phyloP scores from a whole-genome alignment of 495 filamentous ascomycete genomes.

The Penicillium dipodomyicola region DNA sequence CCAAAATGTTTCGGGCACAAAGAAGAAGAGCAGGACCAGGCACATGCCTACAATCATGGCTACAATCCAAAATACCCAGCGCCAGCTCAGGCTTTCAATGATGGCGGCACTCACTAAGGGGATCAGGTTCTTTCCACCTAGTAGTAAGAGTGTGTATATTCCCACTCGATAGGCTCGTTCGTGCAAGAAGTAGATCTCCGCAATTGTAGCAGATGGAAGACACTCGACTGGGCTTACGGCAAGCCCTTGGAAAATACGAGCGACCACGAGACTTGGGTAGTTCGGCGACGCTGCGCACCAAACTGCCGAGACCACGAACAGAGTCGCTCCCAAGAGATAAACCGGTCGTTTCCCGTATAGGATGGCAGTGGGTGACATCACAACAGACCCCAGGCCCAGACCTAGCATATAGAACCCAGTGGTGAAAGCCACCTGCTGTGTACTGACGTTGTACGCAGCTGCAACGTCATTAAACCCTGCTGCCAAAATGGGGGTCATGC shows the following conservation, averaged over 20 bases:
- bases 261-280: conserved; percentile 76
- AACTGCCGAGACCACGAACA: conserved; percentile 73
- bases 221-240: conserved; percentile 92
- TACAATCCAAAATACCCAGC: conserved; percentile 83
- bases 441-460: conserved; percentile 62
- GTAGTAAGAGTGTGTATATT: conserved; percentile 87
- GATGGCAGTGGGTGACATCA: conserved; percentile 89
- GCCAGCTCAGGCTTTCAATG: conserved; percentile 75
- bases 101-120: conserved; percentile 82
- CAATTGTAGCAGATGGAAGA: conserved; percentile 89
- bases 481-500: conserved; percentile 87
- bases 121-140: conserved; percentile 91
- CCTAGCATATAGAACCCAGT: conserved; percentile 97
- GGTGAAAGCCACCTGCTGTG: conserved; percentile 77
- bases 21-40: conserved; percentile 74
- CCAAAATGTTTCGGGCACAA: conserved; percentile 97
- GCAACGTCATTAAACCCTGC: conserved; percentile 88
- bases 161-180: conserved; percentile 92
- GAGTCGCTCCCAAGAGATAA: conserved; percentile 72
- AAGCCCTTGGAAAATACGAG: conserved; percentile 82
- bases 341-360: conserved; percentile 88
- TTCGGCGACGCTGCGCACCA: conserved; percentile 86
- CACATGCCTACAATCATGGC: conserved; percentile 80
- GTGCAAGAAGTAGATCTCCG: conserved; percentile 95
- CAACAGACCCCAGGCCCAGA: conserved; percentile 76